Evolutionary conservation across 352 stramenopile species (phyloP).

Genomic region (Phytophthora fragariaefolia): DNA sequence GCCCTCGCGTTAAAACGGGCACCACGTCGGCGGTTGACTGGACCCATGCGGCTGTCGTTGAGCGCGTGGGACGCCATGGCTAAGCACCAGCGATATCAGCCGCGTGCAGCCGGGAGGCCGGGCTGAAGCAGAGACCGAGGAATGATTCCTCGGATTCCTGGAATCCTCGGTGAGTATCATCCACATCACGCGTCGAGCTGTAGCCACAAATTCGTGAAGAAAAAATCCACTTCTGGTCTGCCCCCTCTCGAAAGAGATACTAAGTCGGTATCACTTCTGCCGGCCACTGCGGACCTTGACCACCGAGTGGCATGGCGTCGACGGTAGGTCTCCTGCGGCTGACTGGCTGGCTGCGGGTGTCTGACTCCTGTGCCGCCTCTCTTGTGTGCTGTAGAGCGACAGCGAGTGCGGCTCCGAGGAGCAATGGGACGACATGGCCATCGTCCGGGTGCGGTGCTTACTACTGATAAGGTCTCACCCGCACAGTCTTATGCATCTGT

Average conservation of each 20-base stretch:
- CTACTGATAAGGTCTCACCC: background rate
- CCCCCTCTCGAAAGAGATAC: constrained; percentile 24
- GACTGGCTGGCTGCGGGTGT: constrained; percentile 8
- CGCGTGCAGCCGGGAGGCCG: too few relatives aligned
- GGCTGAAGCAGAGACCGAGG: constrained; percentile 2
- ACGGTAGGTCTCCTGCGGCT: constrained; percentile 11
- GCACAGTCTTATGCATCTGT: constrained; percentile 16
- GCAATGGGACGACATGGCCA: constrained; percentile 86
- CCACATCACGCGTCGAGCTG: constrained; percentile 7
- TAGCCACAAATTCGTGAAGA: constrained; percentile 10
- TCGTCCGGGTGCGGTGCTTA: constrained; percentile 64
- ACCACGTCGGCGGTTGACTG: constrained; percentile 2
- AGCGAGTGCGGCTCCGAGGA: constrained; percentile 61
- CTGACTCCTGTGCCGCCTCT: background rate
- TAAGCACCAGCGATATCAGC: constrained; percentile 18
- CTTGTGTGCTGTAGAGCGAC: constrained; percentile 38
- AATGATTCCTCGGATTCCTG: too few relatives aligned
- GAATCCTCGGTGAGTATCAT: too few relatives aligned
- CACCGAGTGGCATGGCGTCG: constrained; percentile 16
- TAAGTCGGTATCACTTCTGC: background rate
- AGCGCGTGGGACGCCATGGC: background rate
- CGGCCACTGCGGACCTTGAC: background rate
- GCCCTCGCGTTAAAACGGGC: constrained; percentile 2
- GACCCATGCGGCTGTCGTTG: constrained; percentile 10
- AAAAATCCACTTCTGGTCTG: constrained; percentile 20